phyloP scores from a whole-genome alignment of 257 asterid species.

The Gentiana straminea region DNA sequence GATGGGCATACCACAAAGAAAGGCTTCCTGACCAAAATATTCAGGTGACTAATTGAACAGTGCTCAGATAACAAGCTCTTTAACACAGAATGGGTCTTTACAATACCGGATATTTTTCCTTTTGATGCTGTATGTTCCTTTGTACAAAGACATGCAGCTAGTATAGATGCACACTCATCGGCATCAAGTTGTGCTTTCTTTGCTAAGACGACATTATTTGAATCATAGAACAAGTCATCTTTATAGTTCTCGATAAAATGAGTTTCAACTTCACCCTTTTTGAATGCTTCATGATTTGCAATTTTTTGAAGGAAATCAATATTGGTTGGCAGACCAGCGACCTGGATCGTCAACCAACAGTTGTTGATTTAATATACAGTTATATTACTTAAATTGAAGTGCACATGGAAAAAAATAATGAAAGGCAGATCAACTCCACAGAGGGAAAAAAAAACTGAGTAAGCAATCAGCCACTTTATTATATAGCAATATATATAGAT shows the following conservation, averaged over 20 bases:
- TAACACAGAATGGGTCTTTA: slow-evolving; percentile 8
- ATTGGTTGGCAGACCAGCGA: slow-evolving; percentile 98
- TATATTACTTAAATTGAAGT: too few relatives aligned
- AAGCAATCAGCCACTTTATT: too few relatives aligned
- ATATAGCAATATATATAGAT: too few relatives aligned
- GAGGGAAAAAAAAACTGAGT: too few relatives aligned
- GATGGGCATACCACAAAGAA: slow-evolving; percentile 70
- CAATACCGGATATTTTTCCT: slow-evolving; percentile 51
- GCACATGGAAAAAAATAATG: too few relatives aligned
- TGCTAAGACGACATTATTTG: slow-evolving; percentile 28
- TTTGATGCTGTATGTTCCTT: slow-evolving; percentile 32
- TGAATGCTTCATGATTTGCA: slow-evolving; percentile 68
- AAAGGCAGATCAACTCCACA: too few relatives aligned
- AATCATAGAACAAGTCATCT: slow-evolving; percentile 56
- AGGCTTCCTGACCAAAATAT: slow-evolving; percentile 39
- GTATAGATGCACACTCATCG: slow-evolving; percentile 52
- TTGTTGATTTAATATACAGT: background rate
- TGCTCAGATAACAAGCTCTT: slow-evolving; percentile 9
- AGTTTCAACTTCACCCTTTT: slow-evolving; percentile 82
- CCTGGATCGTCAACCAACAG: slow-evolving; percentile 29
- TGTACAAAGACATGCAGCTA: slow-evolving; percentile 75
- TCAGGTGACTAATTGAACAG: slow-evolving; percentile 9
- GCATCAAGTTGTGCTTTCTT: slow-evolving; percentile 36
- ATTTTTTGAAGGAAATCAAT: slow-evolving; percentile 79
- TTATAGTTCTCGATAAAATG: slow-evolving; percentile 82